phyloP scores from a whole-genome alignment of 1,284 basidiomycete species.

The Schizophyllum commune region DNA sequence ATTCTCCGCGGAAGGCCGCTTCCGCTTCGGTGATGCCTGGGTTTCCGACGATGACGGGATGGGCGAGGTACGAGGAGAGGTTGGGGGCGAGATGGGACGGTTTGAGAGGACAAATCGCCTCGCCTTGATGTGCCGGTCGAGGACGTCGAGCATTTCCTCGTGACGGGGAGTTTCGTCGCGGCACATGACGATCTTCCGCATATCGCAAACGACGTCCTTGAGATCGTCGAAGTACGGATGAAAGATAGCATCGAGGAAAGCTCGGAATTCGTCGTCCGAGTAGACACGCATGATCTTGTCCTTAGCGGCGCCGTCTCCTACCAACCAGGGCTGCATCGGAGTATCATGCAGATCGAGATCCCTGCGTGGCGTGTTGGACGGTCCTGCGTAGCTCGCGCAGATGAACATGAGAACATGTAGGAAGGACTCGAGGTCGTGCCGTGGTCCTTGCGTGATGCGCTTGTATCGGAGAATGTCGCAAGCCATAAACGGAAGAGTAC shows the following conservation, averaged over 20 bases:
- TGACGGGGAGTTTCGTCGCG: too few relatives aligned
- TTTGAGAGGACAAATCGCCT: too few relatives aligned
- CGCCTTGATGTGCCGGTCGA: too few relatives aligned
- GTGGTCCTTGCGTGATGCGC: conserved; percentile 2
- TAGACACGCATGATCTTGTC: neutral
- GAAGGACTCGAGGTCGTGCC: conserved; percentile 7
- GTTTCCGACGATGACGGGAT: too few relatives aligned
- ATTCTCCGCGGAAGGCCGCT: too few relatives aligned
- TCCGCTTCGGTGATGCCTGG: too few relatives aligned
- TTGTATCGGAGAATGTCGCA: conserved; percentile 1
- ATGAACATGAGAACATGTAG: conserved; percentile 8
- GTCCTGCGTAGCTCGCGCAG: conserved; percentile 5
- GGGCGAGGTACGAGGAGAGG: too few relatives aligned
- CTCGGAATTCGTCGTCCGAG: neutral
- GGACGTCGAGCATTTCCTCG: too few relatives aligned
- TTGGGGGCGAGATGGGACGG: too few relatives aligned
- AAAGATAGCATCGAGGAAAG: neutral
- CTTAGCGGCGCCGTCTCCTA: neutral
- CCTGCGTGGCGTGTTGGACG: neutral
- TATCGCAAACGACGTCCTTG: conserved; percentile 1
- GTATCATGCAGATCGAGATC: conserved; percentile 3
- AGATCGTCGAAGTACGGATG: conserved; percentile 8
- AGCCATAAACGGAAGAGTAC: conserved; percentile 9
- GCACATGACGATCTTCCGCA: conserved; percentile 1
- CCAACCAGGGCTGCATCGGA: neutral